phyloP scores from a whole-genome alignment of 2,329 filamentous ascomycete genomes.

The Alternaria triticimaculans region DNA sequence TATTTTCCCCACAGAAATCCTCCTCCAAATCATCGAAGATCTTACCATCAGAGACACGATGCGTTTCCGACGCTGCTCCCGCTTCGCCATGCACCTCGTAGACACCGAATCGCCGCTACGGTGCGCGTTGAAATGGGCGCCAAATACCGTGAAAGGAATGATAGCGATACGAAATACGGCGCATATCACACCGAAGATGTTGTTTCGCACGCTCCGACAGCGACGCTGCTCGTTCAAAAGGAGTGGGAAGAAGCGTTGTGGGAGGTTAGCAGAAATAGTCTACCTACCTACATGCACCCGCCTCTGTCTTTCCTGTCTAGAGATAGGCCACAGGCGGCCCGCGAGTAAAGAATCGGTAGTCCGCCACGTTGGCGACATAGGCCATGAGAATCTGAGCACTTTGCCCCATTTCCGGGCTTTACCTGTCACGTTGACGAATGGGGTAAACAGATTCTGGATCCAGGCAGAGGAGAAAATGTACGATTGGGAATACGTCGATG shows the following conservation, averaged over 20 bases:
- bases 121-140: not conserved
- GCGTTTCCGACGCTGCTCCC: not conserved
- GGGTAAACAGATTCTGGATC: not conserved
- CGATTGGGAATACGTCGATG: not conserved
- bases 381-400: not conserved
- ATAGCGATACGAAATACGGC: not conserved
- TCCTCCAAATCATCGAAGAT: not conserved
- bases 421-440: not conserved
- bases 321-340: not conserved
- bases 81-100: not conserved
- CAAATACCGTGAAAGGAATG: not conserved
- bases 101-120: not conserved
- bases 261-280: not conserved
- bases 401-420: not conserved
- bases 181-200: not conserved
- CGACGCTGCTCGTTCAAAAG: not conserved
- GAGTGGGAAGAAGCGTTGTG: not conserved
- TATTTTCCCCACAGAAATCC: not conserved
- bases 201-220: not conserved
- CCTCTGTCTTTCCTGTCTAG: not conserved
- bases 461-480: not conserved
- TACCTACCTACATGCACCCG: not conserved
- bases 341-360: not conserved
- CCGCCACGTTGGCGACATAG: not conserved
- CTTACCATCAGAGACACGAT: not conserved